phyloP scores from a whole-genome alignment of 2,329 filamentous ascomycete species.

The Grosmannia huntii region DNA sequence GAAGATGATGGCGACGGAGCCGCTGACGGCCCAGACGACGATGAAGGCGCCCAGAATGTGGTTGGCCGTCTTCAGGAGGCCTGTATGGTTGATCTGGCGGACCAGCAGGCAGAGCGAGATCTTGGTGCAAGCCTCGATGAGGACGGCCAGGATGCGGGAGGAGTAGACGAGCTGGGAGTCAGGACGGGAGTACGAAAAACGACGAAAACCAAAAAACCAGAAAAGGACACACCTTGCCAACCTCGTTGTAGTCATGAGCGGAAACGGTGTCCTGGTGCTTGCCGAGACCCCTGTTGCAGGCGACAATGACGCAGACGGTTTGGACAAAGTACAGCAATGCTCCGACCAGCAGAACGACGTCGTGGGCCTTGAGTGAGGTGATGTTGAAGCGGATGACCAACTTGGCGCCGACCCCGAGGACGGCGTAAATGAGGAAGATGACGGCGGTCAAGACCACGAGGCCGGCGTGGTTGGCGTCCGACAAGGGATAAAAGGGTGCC shows the following conservation, averaged over 20 bases:
- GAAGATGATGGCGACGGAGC: conserved; percentile 2
- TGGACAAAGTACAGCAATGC: neutral
- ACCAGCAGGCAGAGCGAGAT: conserved; percentile 3
- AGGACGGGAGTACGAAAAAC: neutral
- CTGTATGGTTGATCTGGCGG: neutral
- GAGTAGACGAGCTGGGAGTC: neutral
- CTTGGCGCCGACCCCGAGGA: neutral
- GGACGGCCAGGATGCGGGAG: neutral
- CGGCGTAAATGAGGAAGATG: conserved; percentile 3
- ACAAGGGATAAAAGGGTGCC: neutral
- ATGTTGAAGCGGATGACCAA: conserved; percentile 3
- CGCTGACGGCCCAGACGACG: conserved; percentile 20
- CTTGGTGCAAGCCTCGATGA: conserved; percentile 1
- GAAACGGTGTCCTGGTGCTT: neutral
- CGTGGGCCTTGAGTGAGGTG: conserved; percentile 1
- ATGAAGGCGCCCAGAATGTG: neutral
- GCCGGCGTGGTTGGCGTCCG: neutral
- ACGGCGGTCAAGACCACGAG: conserved; percentile 1
- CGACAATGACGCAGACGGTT: neutral
- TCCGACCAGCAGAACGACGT: neutral
- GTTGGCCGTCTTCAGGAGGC: neutral
- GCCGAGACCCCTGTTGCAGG: conserved; percentile 1
- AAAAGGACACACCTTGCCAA: neutral
- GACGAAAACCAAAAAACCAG: neutral
- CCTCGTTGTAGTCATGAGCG: neutral